Conservation (phyloP, 1,284 basidiomycete species). For the Exsudoporus floridanus region DNA sequence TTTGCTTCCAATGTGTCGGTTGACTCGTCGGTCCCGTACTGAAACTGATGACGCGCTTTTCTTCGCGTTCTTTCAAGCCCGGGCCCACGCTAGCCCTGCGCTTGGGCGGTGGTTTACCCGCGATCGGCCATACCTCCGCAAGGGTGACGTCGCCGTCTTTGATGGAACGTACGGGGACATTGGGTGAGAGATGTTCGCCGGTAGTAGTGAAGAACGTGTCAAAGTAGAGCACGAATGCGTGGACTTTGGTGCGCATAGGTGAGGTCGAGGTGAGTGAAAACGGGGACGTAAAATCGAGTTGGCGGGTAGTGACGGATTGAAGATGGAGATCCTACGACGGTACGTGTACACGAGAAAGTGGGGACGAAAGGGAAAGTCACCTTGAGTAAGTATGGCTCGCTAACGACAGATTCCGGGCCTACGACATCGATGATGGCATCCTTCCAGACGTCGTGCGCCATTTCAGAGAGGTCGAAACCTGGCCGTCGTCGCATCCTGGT, state of each 20-base stretch:
- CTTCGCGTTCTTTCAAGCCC: conserved; percentile 38
- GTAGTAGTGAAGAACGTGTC: conserved; percentile 85
- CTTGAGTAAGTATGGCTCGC: conserved; percentile 68
- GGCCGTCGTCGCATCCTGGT: not conserved
- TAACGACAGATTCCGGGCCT: conserved; percentile 66
- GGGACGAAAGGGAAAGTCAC: conserved; percentile 36
- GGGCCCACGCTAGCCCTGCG: conserved; percentile 46
- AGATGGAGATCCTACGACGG: conserved; percentile 66
- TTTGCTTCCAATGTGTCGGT: conserved; percentile 99
- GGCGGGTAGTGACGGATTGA: conserved; percentile 58
- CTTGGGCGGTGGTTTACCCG: conserved; percentile 54
- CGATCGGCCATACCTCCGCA: conserved; percentile 75
- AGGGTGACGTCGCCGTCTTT: conserved; percentile 60
- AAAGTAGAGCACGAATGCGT: conserved; percentile 90
- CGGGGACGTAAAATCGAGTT: conserved; percentile 76
- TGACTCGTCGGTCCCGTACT: conserved; percentile 87
- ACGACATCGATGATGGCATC: conserved; percentile 86
- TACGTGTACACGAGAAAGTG: not conserved
- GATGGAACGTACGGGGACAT: conserved; percentile 51
- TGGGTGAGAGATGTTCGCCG: conserved; percentile 52
- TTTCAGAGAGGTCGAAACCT: conserved; percentile 85
- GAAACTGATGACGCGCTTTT: conserved; percentile 72
- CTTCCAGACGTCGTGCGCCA: conserved; percentile 68
- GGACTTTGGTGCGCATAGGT: conserved; percentile 61
- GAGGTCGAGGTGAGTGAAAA: conserved; percentile 70